Evolutionary conservation across 2,329 filamentous ascomycete genomes (phyloP).

Genomic region (Neofusicoccum ribis): DNA sequence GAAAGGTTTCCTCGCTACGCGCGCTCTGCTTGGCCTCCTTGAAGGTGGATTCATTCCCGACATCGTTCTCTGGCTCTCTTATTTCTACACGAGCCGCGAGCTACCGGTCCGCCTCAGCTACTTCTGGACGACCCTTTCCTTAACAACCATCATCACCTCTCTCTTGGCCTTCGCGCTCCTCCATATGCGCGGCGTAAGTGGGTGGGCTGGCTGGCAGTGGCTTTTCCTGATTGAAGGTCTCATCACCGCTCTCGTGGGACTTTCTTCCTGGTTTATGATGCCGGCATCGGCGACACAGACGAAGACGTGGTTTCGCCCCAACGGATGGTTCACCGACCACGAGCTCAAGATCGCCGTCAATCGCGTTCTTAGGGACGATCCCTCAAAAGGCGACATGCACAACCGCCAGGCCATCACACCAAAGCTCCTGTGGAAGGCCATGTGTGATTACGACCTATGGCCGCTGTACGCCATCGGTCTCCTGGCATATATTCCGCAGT

Average conservation of each 20-base stretch:
- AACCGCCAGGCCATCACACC: constrained; percentile 32
- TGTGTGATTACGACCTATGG: constrained; percentile 34
- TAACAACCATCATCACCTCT: constrained; percentile 39
- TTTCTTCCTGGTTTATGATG: constrained; percentile 58
- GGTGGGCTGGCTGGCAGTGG: constrained; percentile 50
- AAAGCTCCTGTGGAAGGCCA: constrained; percentile 26
- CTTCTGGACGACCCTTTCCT: constrained; percentile 45
- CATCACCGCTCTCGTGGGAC: constrained; percentile 55
- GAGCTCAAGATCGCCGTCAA: constrained; percentile 66
- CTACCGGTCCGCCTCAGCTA: constrained; percentile 44
- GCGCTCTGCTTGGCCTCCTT: constrained; percentile 43
- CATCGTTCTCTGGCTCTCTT: constrained; percentile 43
- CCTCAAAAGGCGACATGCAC: constrained; percentile 55
- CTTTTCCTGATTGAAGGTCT: constrained; percentile 59
- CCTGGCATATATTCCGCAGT: constrained; percentile 51
- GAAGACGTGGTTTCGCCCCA: constrained; percentile 57
- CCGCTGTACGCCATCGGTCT: constrained; percentile 36
- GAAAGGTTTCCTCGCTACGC: constrained; percentile 39
- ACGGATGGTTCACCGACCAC: constrained; percentile 62
- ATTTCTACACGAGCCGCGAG: constrained; percentile 44
- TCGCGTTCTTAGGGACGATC: constrained; percentile 61
- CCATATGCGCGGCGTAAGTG: constrained; percentile 44
- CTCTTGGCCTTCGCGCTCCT: constrained; percentile 43
- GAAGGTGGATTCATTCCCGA: constrained; percentile 39
- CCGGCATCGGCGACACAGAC: constrained; percentile 52